Evolutionary conservation across 495 filamentous ascomycete species (phyloP), one percentile per base, ranked within the genome.

Genomic region (Podospora fimiseda): DNA sequence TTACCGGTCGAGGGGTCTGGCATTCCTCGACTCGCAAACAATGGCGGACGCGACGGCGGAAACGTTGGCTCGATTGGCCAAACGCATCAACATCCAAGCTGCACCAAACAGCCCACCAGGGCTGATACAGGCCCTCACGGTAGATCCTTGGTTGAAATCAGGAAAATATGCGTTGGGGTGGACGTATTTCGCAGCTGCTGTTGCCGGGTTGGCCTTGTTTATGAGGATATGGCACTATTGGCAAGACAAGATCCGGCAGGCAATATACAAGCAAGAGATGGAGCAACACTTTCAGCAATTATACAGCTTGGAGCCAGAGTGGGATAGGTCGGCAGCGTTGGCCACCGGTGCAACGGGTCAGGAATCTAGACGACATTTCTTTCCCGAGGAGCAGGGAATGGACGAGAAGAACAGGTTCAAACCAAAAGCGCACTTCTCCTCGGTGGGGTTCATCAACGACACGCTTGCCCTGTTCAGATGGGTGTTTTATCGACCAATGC

Each of bases 91-190:
- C 59, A 86, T 94, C 56, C 83, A 84, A 3, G 73, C 85, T 59
- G 84, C 77, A 51, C 75, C 81, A 48, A 84, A 80, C 36, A 89
- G 80, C 58, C 86, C 88, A 2, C 74, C 81, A 2, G 85, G 80
- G 2, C 75, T 91, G 36, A 73, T 86, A 14, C 83, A 86, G 62
- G 88, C 90, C 22, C 80, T 80, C 62, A 85, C 82, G 14, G 71
- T 84, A 64, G 90, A 95, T 70, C 85, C 89, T 43, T 95, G 86
- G 85, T 74, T 63, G 9, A 64, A 87, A 63, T 81, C 88, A n/a
- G 87, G 85, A 11, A 92, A 94, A 72, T 95, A 95, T 68, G 88
- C 76, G n/a, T 68, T 89, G 50, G 89, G 86, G 30, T 93, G 88
- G 83, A 86, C 89, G 2, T 95, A 91, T 65, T 93, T 95, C 59